Percentiles rank a stretch among this genome's conserved stretches.
Conservation (phyloP, 2,329 filamentous ascomycete genomes). For the Ophiostoma ulmi region DNA sequence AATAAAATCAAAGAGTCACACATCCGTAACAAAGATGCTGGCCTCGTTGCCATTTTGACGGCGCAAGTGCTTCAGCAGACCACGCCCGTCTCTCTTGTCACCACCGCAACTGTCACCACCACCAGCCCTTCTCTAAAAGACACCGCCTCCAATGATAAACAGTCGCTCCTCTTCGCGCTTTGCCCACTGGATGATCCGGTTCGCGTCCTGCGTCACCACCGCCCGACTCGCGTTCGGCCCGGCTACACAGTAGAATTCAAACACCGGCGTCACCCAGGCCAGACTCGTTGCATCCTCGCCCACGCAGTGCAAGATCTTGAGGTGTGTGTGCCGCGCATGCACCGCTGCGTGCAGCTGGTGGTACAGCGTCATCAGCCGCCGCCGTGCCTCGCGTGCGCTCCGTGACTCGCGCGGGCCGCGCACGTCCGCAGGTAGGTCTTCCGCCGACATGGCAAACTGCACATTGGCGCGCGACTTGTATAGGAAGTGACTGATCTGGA, state of each 20-base stretch:
- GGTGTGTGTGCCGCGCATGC: constrained; percentile 76
- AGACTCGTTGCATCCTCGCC: constrained; percentile 71
- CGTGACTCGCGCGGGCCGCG: constrained; percentile 36
- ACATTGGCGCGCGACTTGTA: constrained; percentile 95
- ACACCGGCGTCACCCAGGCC: constrained; percentile 84
- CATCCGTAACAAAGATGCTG: background rate
- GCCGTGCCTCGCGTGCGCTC: constrained; percentile 48
- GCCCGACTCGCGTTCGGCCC: constrained; percentile 61
- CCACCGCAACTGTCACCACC: background rate
- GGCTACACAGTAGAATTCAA: constrained; percentile 94
- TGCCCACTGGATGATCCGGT: constrained; percentile 86
- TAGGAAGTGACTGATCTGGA: constrained; percentile 80
- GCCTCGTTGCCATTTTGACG: background rate
- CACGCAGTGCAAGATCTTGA: constrained; percentile 80
- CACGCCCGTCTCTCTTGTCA: background rate
- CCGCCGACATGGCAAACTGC: constrained; percentile 90
- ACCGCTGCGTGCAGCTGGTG: constrained; percentile 75
- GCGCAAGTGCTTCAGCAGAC: constrained; percentile 13
- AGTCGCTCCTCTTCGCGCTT: constrained; percentile 85
- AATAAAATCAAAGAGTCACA: background rate
- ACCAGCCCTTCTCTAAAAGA: constrained; percentile 47
- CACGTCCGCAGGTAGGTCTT: constrained; percentile 45
- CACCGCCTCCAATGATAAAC: constrained; percentile 96
- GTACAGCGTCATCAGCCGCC: constrained; percentile 78
- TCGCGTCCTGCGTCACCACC: constrained; percentile 76